Base-by-base conservation (phyloP, 2,329 filamentous ascomycete species). In the Dichotomopilus funicola region DNA sequence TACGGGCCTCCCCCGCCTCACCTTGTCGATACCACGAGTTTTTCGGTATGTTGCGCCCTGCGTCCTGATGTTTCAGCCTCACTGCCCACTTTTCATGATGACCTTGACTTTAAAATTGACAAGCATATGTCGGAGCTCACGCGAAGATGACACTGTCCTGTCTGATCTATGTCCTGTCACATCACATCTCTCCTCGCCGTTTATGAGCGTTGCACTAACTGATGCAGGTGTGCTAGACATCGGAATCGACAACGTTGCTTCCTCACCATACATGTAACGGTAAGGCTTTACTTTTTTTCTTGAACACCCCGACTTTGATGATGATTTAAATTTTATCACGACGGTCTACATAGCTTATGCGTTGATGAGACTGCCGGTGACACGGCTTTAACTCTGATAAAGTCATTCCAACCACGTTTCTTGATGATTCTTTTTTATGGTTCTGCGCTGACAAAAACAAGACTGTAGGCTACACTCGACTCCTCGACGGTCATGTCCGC, bases 81-180 rank as follows among this genome's bases (percentile, higher is more conserved):
- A 38, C 53, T 33, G 47, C 51, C 46, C 52, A 34, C 53, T 38
- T 73, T 65, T 67, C 65, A 83, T 94, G 89, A 94, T 94, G 89
- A 94, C 80, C 19, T 72, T 78, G 82, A 90, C 86, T 82, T 78
- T 77, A 81, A 75, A 86, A 84, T 83, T 53, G 89, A 95, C 90
- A 95, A 95, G 89, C 89, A 95, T 95, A 95, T 95, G 89, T 95
- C 90, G 80, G 86, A 95, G 90, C 83, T 79, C 75, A 70, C 70
- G 76, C 75, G 59, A 67, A 68, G 73, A 78, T 69, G 79, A 82
- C 65, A 73, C 53, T 66, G 72, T 75, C 69, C 66, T 73, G 66
- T 73, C 74, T 76, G 74, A 76, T 59, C 51, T 57, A 54, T 51
- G 6, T 33, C 56, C 60, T 68, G 57, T 35, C 61, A 65, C 67